Conservation (phyloP, 345 rosid species). For the Melaleuca alternifolia region DNA sequence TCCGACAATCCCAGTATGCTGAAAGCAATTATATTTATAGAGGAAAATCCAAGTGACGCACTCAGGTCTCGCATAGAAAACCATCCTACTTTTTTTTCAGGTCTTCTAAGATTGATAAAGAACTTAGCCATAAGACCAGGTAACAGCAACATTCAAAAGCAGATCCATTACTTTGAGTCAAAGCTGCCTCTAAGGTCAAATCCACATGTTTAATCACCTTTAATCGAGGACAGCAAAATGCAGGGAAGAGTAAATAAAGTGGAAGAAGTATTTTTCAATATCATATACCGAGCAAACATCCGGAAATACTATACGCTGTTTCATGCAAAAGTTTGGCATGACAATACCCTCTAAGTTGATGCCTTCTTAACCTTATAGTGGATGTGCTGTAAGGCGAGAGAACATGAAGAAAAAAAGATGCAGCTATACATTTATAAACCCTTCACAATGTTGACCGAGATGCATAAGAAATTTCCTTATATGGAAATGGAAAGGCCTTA, state of each 20-base stretch:
- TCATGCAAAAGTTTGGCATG: not conserved
- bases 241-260: not conserved
- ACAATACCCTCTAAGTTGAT: not conserved
- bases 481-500: not conserved
- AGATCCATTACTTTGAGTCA: not conserved
- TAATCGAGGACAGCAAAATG: not conserved
- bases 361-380: not conserved
- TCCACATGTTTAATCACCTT: not conserved
- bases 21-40: not conserved
- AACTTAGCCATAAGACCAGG: not conserved
- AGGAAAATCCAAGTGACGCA: not conserved
- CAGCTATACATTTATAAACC: not conserved
- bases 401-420: not conserved
- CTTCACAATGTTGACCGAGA: not conserved
- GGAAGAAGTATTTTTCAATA: not conserved
- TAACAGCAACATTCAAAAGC: not conserved
- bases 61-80: not conserved
- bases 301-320: not conserved
- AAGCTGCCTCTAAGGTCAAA: not conserved
- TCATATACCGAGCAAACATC: not conserved
- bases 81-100: not conserved
- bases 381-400: not conserved
- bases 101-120: not conserved
- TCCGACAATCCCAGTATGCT: not conserved
- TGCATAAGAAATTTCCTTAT: not conserved